Evolutionary conservation across 192 early-diverging fungal genomes (phyloP).

Genomic region (Backusella morwellensis): DNA sequence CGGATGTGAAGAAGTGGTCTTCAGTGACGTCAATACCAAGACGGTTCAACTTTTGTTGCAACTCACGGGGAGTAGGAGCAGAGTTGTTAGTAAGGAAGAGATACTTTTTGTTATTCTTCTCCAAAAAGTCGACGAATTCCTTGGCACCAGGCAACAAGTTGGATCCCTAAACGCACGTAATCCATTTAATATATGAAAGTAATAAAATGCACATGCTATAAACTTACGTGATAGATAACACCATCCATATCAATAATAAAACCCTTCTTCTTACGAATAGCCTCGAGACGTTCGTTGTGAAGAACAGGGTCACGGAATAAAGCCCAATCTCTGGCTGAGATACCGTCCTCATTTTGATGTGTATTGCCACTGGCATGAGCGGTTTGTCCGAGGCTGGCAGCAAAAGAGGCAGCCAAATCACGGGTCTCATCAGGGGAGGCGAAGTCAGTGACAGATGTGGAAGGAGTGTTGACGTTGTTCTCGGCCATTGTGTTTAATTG

Average conservation of each 20-base stretch:
- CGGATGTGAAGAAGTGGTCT: slow-evolving; percentile 58
- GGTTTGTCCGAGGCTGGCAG: not conserved
- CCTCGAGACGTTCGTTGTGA: slow-evolving; percentile 29
- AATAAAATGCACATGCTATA: not conserved
- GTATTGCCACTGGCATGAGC: not conserved
- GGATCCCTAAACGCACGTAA: slow-evolving; percentile 32
- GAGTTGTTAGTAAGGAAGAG: slow-evolving; percentile 66
- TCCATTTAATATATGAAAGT: not conserved
- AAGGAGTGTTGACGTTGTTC: not conserved
- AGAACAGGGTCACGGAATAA: slow-evolving; percentile 28
- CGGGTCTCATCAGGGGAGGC: slow-evolving; percentile 6
- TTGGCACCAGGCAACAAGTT: slow-evolving; percentile 53
- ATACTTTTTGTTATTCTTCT: slow-evolving; percentile 52
- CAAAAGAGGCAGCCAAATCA: slow-evolving; percentile 15
- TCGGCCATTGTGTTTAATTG: not conserved
- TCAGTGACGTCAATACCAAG: slow-evolving; percentile 52
- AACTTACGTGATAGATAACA: slow-evolving; percentile 55
- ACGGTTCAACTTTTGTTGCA: slow-evolving; percentile 51
- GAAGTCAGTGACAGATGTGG: not conserved
- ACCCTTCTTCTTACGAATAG: slow-evolving; percentile 47
- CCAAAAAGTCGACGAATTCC: slow-evolving; percentile 54
- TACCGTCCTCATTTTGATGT: slow-evolving; percentile 5
- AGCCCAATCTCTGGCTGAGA: slow-evolving; percentile 21
- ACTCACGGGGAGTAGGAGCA: slow-evolving; percentile 58
- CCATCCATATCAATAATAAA: slow-evolving; percentile 66